Conservation (phyloP, 2,329 filamentous ascomycete genomes). For the Ambrosiella beaveri region DNA sequence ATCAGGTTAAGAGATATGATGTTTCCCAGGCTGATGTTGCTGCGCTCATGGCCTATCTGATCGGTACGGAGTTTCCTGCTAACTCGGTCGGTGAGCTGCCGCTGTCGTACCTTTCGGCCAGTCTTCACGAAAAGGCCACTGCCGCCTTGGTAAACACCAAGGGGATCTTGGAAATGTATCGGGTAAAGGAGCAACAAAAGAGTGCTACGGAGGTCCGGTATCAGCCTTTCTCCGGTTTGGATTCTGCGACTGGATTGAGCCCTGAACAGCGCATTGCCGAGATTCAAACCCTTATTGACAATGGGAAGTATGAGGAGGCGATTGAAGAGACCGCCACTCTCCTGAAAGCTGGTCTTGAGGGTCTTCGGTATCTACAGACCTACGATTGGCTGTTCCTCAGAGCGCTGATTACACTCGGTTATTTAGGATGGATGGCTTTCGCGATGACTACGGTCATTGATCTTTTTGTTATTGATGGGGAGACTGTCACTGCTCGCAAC, state of each 20-base stretch:
- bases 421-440: slow-evolving; percentile 90
- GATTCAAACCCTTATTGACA: slow-evolving; percentile 51
- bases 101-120: slow-evolving; percentile 59
- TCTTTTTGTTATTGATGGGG: slow-evolving; percentile 64
- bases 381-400: slow-evolving; percentile 97
- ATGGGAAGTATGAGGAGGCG: slow-evolving; percentile 52
- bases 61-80: slow-evolving; percentile 75
- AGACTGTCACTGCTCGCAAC: slow-evolving; percentile 45
- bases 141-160: slow-evolving; percentile 71
- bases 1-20: slow-evolving; percentile 70
- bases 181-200: slow-evolving; percentile 80
- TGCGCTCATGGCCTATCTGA: slow-evolving; percentile 84
- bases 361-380: slow-evolving; percentile 84
- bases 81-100: slow-evolving; percentile 93
- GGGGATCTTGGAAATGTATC: slow-evolving; percentile 88
- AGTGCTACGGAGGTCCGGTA: slow-evolving; percentile 59
- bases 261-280: slow-evolving; percentile 48
- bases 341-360: slow-evolving; percentile 60
- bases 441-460: slow-evolving; percentile 79
- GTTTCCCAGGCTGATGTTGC: slow-evolving; percentile 89
- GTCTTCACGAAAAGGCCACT: slow-evolving; percentile 59
- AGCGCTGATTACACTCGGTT: slow-evolving; percentile 74
- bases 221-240: slow-evolving; percentile 55
- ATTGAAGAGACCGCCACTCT: slow-evolving; percentile 63
- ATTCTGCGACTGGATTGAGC: slow-evolving; percentile 37